These are phyloP conservation scores for Fusarium coicis DNA, from an alignment of 2,329 filamentous ascomycete species.

Conservation along the genomic window DNA sequence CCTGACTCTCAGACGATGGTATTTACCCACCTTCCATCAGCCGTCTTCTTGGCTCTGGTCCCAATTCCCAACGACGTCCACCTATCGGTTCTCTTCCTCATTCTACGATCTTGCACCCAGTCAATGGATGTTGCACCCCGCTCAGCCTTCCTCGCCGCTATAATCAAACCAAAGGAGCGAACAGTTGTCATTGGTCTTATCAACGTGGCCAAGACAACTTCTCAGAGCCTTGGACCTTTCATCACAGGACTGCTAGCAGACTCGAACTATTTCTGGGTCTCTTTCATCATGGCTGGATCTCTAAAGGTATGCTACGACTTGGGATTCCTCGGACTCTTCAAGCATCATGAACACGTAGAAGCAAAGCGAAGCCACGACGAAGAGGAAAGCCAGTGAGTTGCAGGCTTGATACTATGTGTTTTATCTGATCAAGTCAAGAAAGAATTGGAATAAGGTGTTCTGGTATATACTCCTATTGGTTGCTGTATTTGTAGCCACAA, in stretches of 20 bases:
- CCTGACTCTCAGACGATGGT: slow-evolving; percentile 71
- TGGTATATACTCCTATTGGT: no score
- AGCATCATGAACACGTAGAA: slow-evolving; percentile 31
- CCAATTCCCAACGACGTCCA: slow-evolving; percentile 64
- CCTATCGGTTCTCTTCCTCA: slow-evolving; percentile 67
- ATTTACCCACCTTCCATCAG: slow-evolving; percentile 77
- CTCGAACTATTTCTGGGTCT: slow-evolving; percentile 66
- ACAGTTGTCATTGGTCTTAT: slow-evolving; percentile 78
- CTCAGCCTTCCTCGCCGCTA: slow-evolving; percentile 74
- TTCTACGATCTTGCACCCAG: slow-evolving; percentile 70
- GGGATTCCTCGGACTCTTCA: slow-evolving; percentile 58
- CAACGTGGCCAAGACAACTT: slow-evolving; percentile 74
- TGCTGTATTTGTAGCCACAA: neutral
- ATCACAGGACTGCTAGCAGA: slow-evolving; percentile 72
- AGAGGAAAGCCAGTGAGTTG: neutral
- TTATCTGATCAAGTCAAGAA: neutral
- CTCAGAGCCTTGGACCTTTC: slow-evolving; percentile 70
- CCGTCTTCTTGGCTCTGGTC: slow-evolving; percentile 72
- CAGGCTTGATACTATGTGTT: no score
- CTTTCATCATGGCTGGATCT: slow-evolving; percentile 70
- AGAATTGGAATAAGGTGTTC: neutral
- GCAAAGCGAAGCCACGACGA: neutral
- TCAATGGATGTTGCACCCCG: slow-evolving; percentile 79
- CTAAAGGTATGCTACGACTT: slow-evolving; percentile 72
- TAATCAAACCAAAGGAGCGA: slow-evolving; percentile 71